A percentile compares a stretch with the other conserved stretches of the same genome.
Evolutionary conservation across 495 filamentous ascomycete genomes (phyloP).

Genomic region (Penicillium longicatenatum): DNA sequence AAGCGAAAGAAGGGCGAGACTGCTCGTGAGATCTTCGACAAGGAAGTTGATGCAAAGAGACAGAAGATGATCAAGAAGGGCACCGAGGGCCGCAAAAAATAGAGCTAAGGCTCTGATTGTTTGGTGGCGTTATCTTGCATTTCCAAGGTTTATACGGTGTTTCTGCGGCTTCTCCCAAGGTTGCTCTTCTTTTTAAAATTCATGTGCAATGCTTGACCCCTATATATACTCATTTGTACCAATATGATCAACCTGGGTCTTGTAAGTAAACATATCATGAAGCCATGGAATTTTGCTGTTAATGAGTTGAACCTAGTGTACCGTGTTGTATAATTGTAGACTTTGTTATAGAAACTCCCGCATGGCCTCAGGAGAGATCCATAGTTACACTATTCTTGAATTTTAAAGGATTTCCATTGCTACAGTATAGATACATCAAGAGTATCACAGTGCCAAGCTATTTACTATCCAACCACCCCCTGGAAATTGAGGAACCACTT

Average conservation of each 20-base stretch:
- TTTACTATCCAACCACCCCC: no score
- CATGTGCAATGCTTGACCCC: neutral
- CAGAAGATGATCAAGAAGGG: constrained; percentile 56
- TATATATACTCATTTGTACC: neutral
- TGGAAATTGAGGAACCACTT: no score
- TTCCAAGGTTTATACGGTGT: constrained; percentile 24
- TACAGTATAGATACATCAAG: no score
- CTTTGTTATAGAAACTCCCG: no score
- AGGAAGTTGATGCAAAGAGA: constrained; percentile 50
- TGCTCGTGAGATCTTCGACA: constrained; percentile 52
- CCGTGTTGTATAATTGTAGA: neutral
- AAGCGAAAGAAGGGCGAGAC: constrained; percentile 78
- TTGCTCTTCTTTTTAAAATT: neutral
- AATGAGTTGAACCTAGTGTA: neutral
- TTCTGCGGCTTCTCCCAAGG: neutral
- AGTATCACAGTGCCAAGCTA: no score
- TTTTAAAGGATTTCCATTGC: no score
- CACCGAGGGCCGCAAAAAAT: constrained; percentile 50
- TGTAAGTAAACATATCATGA: neutral
- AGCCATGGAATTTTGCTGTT: neutral
- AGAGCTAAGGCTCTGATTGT: constrained; percentile 16
- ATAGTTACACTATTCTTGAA: no score
- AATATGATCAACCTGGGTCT: neutral
- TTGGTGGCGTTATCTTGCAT: constrained; percentile 29
- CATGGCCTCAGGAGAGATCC: neutral